Evolutionary conservation across 371 early-diverging fungal genomes (phyloP), one percentile per base, ranked within the genome.

Genomic region (Coemansia sp.): DNA sequence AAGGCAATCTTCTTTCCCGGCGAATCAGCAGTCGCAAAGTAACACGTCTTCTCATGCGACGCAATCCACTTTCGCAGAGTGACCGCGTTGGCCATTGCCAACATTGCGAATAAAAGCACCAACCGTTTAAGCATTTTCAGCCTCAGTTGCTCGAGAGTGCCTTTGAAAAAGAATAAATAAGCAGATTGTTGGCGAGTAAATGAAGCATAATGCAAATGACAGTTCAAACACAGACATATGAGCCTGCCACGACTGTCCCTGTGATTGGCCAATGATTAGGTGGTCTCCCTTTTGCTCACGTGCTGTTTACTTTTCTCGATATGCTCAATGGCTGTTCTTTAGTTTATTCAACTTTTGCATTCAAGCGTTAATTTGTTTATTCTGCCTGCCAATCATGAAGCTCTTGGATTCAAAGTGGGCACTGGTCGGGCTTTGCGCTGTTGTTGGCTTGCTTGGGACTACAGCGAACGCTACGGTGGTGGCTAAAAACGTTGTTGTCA

Each of bases 1-100:
- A 98, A 94, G 23, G 92, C 90, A 53, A 96, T 79, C 83, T 98
- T 97, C 80, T 91, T 87, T 63, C 86, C 88, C 5, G 89, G 86
- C 52, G 84, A 70, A 66, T 89, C 89, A 24, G 87, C 83, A 70
- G 81, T 83, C 12, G 85, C 82, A 81, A 89, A 92, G 79, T 91
- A 94, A 75, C 94, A 94, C 24, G 88, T 85, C 54, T 89, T 85
- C 78, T 95, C 96, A 73, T 92, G 91, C 23, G 96, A 92, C 56
- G 87, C 88, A 72, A 98, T 86, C 69, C 84, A 86, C 80, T 93
- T 95, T 59, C 95, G 94, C 64, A 96, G 83, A 4, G 95, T 84
- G 11, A 83, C 82, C 23, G 84, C 85, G 51, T 73, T 70, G 66
- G 63, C 78, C 49, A 71, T 62, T 36, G 81, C 73, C 70, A 70